These are phyloP conservation scores for Mucor lusitanicus DNA, from an alignment of 371 early-diverging fungal species.

Conservation along the genomic window DNA sequence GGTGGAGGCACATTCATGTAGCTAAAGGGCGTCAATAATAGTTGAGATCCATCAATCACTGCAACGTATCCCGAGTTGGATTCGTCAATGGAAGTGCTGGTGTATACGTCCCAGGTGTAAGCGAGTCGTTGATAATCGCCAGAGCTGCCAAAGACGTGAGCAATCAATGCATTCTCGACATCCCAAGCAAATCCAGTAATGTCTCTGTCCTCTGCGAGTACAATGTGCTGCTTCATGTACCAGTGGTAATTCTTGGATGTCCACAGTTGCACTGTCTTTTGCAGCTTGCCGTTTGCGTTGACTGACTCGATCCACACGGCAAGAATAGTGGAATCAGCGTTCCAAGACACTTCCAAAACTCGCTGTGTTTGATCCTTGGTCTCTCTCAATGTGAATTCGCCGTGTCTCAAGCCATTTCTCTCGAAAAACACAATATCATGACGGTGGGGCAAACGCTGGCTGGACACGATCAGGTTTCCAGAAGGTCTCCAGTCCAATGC, in stretches of 20 bases:
- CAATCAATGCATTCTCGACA: slow-evolving; percentile 61
- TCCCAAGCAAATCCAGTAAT: slow-evolving; percentile 71
- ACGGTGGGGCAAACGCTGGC: slow-evolving; percentile 78
- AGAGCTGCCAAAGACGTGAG: slow-evolving; percentile 58
- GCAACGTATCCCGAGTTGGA: slow-evolving; percentile 70
- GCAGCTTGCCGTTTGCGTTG: slow-evolving; percentile 19
- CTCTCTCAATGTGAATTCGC: slow-evolving; percentile 85
- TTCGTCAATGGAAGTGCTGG: slow-evolving; percentile 53
- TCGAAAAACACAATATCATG: slow-evolving; percentile 94
- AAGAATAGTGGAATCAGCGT: slow-evolving; percentile 84
- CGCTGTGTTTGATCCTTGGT: slow-evolving; percentile 29
- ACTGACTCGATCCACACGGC: slow-evolving; percentile 69
- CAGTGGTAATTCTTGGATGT: slow-evolving; percentile 92
- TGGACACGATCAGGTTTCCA: slow-evolving; percentile 87
- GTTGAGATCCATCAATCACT: slow-evolving; percentile 74
- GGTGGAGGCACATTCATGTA: slow-evolving; percentile 94
- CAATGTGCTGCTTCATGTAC: slow-evolving; percentile 88
- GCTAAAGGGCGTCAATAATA: slow-evolving; percentile 86
- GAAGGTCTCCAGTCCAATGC: slow-evolving; percentile 86
- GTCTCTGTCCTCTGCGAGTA: slow-evolving; percentile 34
- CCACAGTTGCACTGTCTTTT: slow-evolving; percentile 85
- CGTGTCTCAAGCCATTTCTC: slow-evolving; percentile 92
- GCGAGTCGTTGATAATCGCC: slow-evolving; percentile 59
- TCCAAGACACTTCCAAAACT: slow-evolving; percentile 78
- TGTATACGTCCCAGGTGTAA: slow-evolving; percentile 61